Evolutionary conservation across 257 asterid genomes (phyloP).

Genomic region (Solanum ahanhuiri): DNA sequence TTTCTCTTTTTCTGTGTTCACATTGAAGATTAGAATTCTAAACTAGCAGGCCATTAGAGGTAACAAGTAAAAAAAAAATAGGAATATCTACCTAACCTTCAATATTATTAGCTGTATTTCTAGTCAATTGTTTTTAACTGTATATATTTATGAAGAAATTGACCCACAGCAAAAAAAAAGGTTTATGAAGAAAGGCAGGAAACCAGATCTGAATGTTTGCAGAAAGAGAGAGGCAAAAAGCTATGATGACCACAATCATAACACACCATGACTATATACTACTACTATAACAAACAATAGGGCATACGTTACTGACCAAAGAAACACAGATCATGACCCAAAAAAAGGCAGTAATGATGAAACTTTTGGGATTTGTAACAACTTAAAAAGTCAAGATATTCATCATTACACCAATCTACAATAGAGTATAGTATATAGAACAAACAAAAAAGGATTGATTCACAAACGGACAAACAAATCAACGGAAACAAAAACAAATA

Average conservation of each 20-base stretch:
- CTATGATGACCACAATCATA: conserved; percentile 6
- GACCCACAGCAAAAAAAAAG: background rate
- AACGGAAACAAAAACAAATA: background rate
- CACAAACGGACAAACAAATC: background rate
- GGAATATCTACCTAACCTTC: background rate
- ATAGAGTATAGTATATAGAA: too few relatives aligned
- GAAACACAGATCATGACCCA: conserved; percentile 19
- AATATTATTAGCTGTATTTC: background rate
- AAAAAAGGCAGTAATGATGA: conserved; percentile 22
- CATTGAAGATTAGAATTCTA: background rate
- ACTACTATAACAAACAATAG: background rate
- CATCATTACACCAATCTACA: conserved; percentile 47
- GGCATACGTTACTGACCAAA: background rate
- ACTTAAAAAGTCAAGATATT: conserved; percentile 29
- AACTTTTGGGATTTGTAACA: conserved; percentile 6
- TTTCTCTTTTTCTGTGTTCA: background rate
- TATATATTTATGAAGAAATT: background rate
- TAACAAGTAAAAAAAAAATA: background rate
- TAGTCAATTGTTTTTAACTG: background rate
- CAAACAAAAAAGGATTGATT: background rate
- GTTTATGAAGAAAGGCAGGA: background rate
- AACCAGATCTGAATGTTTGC: conserved; percentile 13
- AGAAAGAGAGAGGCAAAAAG: background rate
- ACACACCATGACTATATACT: background rate
- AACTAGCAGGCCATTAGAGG: background rate